Evolutionary conservation across 495 filamentous ascomycete genomes (phyloP).

Genomic region (Pyrenula massariospora): DNA sequence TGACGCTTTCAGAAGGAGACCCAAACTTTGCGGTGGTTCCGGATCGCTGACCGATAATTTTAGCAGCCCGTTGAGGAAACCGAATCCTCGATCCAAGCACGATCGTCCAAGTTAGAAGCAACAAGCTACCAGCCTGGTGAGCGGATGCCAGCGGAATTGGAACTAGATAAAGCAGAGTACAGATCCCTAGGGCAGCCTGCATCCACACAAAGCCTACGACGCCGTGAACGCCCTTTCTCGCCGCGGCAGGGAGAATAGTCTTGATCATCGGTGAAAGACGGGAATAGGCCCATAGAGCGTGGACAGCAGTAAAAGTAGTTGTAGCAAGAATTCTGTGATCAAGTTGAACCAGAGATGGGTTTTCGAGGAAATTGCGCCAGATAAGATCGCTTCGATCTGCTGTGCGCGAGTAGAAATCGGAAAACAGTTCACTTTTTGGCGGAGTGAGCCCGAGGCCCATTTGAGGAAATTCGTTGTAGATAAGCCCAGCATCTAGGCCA

Average conservation of each 20-base stretch:
- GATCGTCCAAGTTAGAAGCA: slow-evolving; percentile 69
- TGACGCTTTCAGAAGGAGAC: not conserved
- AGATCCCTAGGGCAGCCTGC: slow-evolving; percentile 79
- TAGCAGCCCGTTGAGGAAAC: slow-evolving; percentile 38
- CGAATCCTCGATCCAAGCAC: slow-evolving; percentile 57
- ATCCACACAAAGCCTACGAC: slow-evolving; percentile 70
- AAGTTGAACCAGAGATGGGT: slow-evolving; percentile 86
- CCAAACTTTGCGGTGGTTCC: not conserved
- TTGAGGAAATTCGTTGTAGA: slow-evolving; percentile 95
- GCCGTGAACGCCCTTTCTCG: slow-evolving; percentile 60
- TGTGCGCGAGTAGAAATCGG: slow-evolving; percentile 71
- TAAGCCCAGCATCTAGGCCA: slow-evolving; percentile 87
- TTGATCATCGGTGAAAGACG: slow-evolving; percentile 50
- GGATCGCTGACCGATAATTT: slow-evolving; percentile 18
- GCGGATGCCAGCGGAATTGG: slow-evolving; percentile 78
- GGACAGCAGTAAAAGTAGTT: slow-evolving; percentile 73
- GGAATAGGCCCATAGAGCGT: slow-evolving; percentile 66
- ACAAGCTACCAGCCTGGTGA: slow-evolving; percentile 85
- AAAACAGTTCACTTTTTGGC: slow-evolving; percentile 70
- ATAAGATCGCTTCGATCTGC: slow-evolving; percentile 67
- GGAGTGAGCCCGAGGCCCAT: slow-evolving; percentile 81
- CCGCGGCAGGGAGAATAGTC: slow-evolving; percentile 49
- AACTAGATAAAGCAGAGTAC: slow-evolving; percentile 84
- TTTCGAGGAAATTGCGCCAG: slow-evolving; percentile 97
- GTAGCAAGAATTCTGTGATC: slow-evolving; percentile 89